phyloP scores from a whole-genome alignment of 306 rosid species.

The Castanea sativa region DNA sequence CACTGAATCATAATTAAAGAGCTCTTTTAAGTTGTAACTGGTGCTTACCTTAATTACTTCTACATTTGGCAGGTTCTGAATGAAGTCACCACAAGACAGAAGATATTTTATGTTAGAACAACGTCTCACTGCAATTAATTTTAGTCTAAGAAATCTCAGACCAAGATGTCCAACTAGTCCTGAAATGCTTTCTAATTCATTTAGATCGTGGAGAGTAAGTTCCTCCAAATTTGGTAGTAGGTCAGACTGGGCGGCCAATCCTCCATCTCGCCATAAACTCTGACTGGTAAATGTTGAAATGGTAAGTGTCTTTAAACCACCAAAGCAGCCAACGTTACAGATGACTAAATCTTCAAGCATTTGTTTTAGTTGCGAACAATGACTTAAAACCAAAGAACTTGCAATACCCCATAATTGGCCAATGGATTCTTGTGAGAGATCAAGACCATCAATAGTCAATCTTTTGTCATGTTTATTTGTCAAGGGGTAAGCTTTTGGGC shows the following conservation, averaged over 20 bases:
- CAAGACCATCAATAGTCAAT: not conserved
- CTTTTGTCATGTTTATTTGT: not conserved
- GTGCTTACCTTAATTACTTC: slow-evolving; percentile 15
- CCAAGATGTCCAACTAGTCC: not conserved
- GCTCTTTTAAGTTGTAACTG: not conserved
- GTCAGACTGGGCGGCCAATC: slow-evolving; percentile 3
- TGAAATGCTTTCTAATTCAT: not conserved
- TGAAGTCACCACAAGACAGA: not conserved
- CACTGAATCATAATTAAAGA: not conserved
- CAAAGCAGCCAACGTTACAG: not conserved
- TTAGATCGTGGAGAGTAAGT: not conserved
- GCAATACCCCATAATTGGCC: not conserved
- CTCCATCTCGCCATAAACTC: not conserved
- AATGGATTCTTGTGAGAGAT: slow-evolving; percentile 9
- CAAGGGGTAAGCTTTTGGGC: not conserved
- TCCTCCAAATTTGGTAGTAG: slow-evolving; percentile 22
- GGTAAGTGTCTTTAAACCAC: not conserved
- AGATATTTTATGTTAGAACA: slow-evolving; percentile 9
- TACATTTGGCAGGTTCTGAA: slow-evolving; percentile 8
- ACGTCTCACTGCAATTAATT: too few species aligned
- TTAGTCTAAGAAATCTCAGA: too few species aligned
- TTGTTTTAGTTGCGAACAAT: not conserved
- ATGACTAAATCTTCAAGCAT: slow-evolving; percentile 7
- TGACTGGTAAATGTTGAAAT: not conserved
- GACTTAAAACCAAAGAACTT: not conserved